Percentiles rank a stretch among this genome's conserved stretches.
These are phyloP conservation scores for Trichomonascus vanleenenianus DNA, from an alignment of 805 yeast species.

Conservation along the genomic window DNA sequence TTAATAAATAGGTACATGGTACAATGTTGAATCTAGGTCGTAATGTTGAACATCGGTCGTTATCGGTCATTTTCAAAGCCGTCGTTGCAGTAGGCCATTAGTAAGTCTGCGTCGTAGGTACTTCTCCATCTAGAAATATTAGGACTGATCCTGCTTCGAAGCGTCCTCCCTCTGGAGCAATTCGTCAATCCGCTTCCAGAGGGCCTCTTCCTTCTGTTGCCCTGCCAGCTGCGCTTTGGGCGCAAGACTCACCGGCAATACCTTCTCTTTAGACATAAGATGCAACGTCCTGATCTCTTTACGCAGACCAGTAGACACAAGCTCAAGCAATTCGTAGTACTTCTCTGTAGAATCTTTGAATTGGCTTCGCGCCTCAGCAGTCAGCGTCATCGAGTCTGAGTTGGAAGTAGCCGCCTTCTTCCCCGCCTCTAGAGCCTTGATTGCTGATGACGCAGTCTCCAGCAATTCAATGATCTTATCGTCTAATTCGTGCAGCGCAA, in stretches of 20 bases:
- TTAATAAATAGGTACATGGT: no score
- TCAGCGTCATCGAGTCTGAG: conserved; percentile 4
- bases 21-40: no score
- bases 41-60: no score
- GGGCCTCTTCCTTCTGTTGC: conserved; percentile 42
- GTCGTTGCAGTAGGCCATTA: no score
- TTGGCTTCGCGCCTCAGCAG: conserved; percentile 27
- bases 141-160: no score
- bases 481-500: conserved; percentile 24
- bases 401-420: conserved; percentile 12
- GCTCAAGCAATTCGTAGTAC: conserved; percentile 49
- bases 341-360: conserved; percentile 39
- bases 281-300: conserved; percentile 61
- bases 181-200: conserved; percentile 26
- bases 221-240: conserved; percentile 68
- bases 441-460: conserved; percentile 22
- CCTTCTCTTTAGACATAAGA: conserved; percentile 36
- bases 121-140: no score
- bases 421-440: conserved; percentile 24
- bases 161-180: neutral
- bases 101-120: no score
- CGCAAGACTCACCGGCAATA: conserved; percentile 61
- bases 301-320: conserved; percentile 51
- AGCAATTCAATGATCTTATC: conserved; percentile 19
- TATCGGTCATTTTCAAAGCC: no score